A percentile compares a stretch with the other conserved stretches of the same genome.
Conservation (phyloP, 1,284 basidiomycete species). For the Flammula alnicola region DNA sequence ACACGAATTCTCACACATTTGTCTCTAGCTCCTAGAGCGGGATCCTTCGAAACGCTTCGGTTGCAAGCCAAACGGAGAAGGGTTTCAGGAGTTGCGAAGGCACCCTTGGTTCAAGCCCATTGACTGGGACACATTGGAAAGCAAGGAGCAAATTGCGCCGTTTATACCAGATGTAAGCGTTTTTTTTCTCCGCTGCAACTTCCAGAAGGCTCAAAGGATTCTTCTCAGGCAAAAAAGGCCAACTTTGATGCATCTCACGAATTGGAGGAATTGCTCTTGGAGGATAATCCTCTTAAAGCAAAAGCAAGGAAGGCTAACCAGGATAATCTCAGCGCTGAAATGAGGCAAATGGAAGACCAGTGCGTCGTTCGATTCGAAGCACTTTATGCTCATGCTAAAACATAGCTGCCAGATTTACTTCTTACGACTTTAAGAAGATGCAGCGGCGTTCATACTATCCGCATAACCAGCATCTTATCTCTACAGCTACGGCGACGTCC, state of each 20-base stretch:
- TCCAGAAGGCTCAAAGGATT: constrained; percentile 5
- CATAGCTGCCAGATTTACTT: constrained; percentile 59
- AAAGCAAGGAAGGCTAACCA: constrained; percentile 90
- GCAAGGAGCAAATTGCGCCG: constrained; percentile 81
- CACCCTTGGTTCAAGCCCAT: constrained; percentile 89
- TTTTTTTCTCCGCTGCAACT: constrained; percentile 3
- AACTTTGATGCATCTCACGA: constrained; percentile 99
- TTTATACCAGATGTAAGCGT: constrained; percentile 88
- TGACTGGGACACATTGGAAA: constrained; percentile 87
- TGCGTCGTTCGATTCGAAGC: constrained; percentile 47
- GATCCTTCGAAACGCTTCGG: constrained; percentile 84
- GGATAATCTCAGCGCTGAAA: constrained; percentile 87
- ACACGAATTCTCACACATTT: constrained; percentile 9
- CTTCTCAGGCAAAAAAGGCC: constrained; percentile 86
- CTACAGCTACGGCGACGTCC: constrained; percentile 55
- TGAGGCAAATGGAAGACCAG: constrained; percentile 99
- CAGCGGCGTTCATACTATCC: constrained; percentile 83
- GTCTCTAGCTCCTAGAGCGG: constrained; percentile 78
- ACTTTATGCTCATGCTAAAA: constrained; percentile 1
- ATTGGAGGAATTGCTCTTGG: constrained; percentile 91
- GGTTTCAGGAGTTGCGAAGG: constrained; percentile 75
- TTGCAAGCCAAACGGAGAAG: constrained; percentile 80
- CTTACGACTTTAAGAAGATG: constrained; percentile 88
- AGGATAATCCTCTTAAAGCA: constrained; percentile 97
- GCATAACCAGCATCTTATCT: constrained; percentile 70